A percentile compares a stretch with the other conserved stretches of the same genome.
Conservation (phyloP, 73 alveolate genomes). For the Tetrahymena thermophila region DNA sequence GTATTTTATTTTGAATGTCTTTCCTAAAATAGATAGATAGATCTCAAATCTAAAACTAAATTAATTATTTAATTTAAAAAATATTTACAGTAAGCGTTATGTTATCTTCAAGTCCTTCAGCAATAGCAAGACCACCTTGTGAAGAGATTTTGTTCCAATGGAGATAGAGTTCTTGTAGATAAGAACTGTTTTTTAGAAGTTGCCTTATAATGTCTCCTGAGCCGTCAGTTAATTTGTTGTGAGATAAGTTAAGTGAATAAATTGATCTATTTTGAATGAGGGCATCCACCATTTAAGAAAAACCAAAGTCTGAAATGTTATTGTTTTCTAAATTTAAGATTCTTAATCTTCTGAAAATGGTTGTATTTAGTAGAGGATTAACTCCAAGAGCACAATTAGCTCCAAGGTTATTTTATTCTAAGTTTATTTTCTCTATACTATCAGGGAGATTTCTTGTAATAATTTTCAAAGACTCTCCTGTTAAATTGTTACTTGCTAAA, state of each 20-base stretch:
- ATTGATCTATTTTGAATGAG: slow-evolving; percentile 15
- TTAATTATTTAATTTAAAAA: not conserved
- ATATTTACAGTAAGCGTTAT: slow-evolving; percentile 11
- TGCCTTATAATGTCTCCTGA: slow-evolving; percentile 17
- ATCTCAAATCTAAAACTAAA: too few species aligned
- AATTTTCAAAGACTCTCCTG: not conserved
- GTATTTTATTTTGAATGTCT: too few species aligned
- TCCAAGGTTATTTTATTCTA: not conserved
- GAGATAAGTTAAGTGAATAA: slow-evolving; percentile 9
- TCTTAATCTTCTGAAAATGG: not conserved
- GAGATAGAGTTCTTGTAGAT: slow-evolving; percentile 16
- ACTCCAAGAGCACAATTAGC: not conserved
- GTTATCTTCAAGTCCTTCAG: slow-evolving; percentile 9
- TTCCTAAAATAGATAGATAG: too few species aligned
- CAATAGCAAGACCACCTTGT: slow-evolving; percentile 22
- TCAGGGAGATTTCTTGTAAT: not conserved
- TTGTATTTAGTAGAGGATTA: not conserved
- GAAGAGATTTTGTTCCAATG: slow-evolving; percentile 26
- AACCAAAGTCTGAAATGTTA: slow-evolving; percentile 12
- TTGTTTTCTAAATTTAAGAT: slow-evolving; percentile 28
- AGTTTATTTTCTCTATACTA: not conserved
- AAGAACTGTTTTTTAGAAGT: slow-evolving; percentile 6
- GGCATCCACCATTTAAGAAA: slow-evolving; percentile 1
- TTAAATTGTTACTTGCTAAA: not conserved
- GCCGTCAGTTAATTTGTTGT: slow-evolving; percentile 15